A percentile compares a stretch with the other conserved stretches of the same genome.
These are phyloP conservation scores for Rhynchosporium graminicola DNA, from an alignment of 2,329 filamentous ascomycete genomes.

Conservation along the genomic window DNA sequence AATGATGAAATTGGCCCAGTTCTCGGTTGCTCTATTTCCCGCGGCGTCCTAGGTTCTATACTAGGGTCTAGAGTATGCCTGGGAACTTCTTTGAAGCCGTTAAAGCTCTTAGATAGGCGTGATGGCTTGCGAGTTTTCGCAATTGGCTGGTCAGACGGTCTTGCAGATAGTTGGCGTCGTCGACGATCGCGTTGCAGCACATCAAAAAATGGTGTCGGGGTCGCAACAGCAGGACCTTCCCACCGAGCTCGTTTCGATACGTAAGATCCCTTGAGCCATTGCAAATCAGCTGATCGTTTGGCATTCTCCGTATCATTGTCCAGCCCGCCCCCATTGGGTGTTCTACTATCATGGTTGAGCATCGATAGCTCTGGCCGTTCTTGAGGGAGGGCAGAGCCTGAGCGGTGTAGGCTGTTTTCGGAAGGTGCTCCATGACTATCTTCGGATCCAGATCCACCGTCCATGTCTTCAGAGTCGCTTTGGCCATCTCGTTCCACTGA, in stretches of 20 bases:
- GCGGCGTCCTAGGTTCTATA: neutral
- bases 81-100: neutral
- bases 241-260: constrained; percentile 38
- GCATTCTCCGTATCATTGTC: constrained; percentile 12
- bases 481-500: constrained; percentile 19
- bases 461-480: neutral
- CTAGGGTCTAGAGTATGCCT: neutral
- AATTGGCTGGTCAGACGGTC: neutral
- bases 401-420: neutral
- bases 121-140: neutral
- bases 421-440: neutral
- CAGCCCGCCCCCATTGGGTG: neutral
- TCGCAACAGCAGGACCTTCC: constrained; percentile 31
- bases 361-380: constrained; percentile 14
- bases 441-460: neutral
- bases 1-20: neutral
- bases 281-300: constrained; percentile 30
- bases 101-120: constrained; percentile 1
- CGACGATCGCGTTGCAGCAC: constrained; percentile 16
- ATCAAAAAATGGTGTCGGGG: constrained; percentile 36
- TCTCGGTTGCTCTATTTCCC: neutral
- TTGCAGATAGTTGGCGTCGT: constrained; percentile 15
- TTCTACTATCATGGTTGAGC: constrained; percentile 17
- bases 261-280: constrained; percentile 39
- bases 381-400: neutral